Conservation (phyloP, 176 grass and related monocot genomes). For the Juncus inflexus region DNA sequence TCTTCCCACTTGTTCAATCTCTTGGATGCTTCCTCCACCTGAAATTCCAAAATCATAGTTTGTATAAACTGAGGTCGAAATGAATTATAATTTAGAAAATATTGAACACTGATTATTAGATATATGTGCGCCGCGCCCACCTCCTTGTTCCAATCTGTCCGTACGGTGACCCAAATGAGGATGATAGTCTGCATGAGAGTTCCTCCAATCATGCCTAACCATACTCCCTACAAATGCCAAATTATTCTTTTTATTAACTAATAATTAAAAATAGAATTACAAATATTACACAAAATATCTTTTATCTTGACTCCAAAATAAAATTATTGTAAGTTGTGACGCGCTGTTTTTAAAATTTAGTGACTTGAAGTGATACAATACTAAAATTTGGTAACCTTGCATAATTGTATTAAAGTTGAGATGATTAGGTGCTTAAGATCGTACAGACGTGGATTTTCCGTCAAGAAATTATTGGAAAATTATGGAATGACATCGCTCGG, state of each 20-base stretch:
- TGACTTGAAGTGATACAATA: no score
- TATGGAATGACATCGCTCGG: not conserved
- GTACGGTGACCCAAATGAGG: conserved; percentile 50
- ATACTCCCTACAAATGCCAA: conserved; percentile 47
- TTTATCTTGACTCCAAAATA: not conserved
- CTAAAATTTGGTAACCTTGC: no score
- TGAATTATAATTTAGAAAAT: conserved; percentile 8
- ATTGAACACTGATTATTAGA: not conserved
- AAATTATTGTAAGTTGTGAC: not conserved
- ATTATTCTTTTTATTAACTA: not conserved
- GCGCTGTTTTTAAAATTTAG: no score
- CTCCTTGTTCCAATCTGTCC: conserved; percentile 74
- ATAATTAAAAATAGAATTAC: not conserved
- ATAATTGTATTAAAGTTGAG: no score
- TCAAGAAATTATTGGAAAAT: not conserved
- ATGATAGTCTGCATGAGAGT: conserved; percentile 74
- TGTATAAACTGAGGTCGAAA: not conserved
- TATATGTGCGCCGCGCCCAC: conserved; percentile 18
- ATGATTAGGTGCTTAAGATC: no score
- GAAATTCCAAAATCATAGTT: not conserved
- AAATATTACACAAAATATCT: not conserved
- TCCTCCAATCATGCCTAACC: conserved; percentile 75
- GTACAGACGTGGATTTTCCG: no score
- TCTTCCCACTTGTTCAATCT: conserved; percentile 59
- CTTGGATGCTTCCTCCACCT: conserved; percentile 44